Percentiles rank a stretch among this genome's conserved stretches.
Evolutionary conservation across 2,329 filamentous ascomycete genomes (phyloP).

Genomic region (Fusarium subglutinans): DNA sequence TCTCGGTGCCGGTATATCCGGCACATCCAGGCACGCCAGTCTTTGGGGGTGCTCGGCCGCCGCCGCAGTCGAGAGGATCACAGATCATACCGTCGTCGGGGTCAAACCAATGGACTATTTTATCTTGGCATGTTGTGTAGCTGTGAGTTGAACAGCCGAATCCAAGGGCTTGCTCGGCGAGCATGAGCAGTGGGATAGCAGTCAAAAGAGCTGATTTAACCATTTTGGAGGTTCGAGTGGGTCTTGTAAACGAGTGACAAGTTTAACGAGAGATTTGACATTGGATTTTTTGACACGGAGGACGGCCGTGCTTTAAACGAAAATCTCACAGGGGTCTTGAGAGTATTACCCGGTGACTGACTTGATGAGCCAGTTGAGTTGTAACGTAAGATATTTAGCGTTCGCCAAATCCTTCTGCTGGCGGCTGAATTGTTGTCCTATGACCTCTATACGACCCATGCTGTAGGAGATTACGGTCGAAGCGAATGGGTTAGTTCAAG

Average conservation of each 20-base stretch:
- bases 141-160: slow-evolving; percentile 25
- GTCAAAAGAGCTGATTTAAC: neutral
- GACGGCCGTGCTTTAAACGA: neutral
- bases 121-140: slow-evolving; percentile 32
- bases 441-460: neutral
- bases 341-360: neutral
- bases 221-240: slow-evolving; percentile 5
- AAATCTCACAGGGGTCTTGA: neutral
- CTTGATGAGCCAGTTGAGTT: neutral
- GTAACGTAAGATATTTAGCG: neutral
- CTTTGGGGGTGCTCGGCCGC: slow-evolving; percentile 62
- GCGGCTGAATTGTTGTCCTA: neutral
- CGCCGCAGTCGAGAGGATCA: slow-evolving; percentile 62
- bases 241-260: slow-evolving; percentile 1
- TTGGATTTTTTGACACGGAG: fast-evolving
- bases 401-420: neutral
- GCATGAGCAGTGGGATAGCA: slow-evolving; percentile 7
- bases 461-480: neutral
- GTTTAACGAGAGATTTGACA: neutral
- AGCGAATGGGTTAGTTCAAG: neutral
- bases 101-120: slow-evolving; percentile 52
- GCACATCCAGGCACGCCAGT: slow-evolving; percentile 60
- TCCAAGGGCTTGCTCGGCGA: slow-evolving; percentile 14
- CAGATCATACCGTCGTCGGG: slow-evolving; percentile 63
- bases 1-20: slow-evolving; percentile 52